These are phyloP conservation scores for Mycena latifolia DNA, from an alignment of 768 basidiomycete species.

Conservation along the genomic window DNA sequence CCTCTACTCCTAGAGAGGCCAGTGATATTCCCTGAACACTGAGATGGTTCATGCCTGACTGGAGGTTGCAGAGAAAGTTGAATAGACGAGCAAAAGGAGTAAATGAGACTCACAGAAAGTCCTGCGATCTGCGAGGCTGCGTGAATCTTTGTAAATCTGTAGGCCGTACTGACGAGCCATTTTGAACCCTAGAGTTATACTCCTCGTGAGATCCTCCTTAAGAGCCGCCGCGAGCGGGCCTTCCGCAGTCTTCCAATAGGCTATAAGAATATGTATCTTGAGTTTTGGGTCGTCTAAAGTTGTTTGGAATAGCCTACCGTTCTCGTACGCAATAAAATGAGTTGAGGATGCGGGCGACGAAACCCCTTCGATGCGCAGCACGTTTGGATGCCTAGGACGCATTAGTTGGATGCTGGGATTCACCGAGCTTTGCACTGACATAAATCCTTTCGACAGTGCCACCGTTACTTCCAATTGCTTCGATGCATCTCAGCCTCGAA, in stretches of 20 bases:
- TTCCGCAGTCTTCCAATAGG: constrained; percentile 12
- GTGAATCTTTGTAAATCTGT: too few relatives aligned
- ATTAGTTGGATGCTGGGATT: too few relatives aligned
- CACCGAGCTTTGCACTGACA: background rate
- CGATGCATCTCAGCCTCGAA: too few relatives aligned
- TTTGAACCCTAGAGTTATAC: constrained; percentile 11
- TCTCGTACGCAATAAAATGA: constrained; percentile 4
- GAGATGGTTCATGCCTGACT: constrained; percentile 18
- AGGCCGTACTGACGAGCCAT: background rate
- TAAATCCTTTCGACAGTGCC: background rate
- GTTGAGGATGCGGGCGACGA: background rate
- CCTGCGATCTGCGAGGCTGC: too few relatives aligned
- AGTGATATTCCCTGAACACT: constrained; percentile 2
- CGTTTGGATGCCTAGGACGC: background rate
- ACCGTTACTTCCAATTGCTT: constrained; percentile 2
- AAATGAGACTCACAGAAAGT: background rate
- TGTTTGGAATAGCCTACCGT: constrained; percentile 2
- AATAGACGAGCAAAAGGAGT: background rate
- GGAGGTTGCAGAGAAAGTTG: background rate
- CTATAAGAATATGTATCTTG: too few relatives aligned
- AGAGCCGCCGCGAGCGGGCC: constrained; percentile 6
- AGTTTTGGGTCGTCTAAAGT: too few relatives aligned
- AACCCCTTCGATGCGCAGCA: too few relatives aligned
- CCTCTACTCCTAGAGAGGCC: background rate
- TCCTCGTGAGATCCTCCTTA: background rate